Evolutionary conservation across 2,329 filamentous ascomycete genomes (phyloP), one percentile per base, ranked within the genome.

Genomic region (Phyllosticta paracitricarpa): DNA sequence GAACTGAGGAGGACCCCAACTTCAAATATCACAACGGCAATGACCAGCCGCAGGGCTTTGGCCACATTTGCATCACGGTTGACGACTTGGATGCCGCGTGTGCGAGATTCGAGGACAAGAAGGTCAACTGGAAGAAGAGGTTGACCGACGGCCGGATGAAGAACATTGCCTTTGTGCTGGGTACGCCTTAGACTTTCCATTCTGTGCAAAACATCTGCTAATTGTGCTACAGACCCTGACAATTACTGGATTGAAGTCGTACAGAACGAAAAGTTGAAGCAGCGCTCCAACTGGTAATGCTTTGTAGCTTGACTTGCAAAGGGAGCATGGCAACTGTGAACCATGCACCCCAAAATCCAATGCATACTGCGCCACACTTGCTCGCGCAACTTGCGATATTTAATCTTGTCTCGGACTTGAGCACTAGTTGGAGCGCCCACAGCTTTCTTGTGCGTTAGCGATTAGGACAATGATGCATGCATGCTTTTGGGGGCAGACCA

Each of bases 21-120:
- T 94, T 96, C 72, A 83, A 83, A 66, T 99, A 99, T 73, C 93
- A 99, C 76, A 87, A 96, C 68, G 94, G 94, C 48, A 99, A 99
- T 74, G 81, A 86, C 52, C 81, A 96, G 73, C 93, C 93, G 0
- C 91, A 97, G 73, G 94, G 94, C 0, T 97, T 97, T 66, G 92
- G 93, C 0, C 92, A 97, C 70, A 91, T 97, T 64, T 95, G 91
- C 71, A 78, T 97, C 59, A 82, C 87, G 1, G 92, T 97, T 12
- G 93, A 97, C 71, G 85, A 96, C 71, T 72, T 97, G n/a, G 86
- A 94, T 59, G 88, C 88, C 7, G 92, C 94, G 9, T 97, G 93
- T 76, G 78, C 86, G 70, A 84, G 92, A 14, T 92, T 97, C 67
- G 94, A 97, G 72, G 84, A 85, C 61, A 78, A 89, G 70, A 84